Evolutionary conservation across 805 yeast genomes (phyloP).

Genomic region (Schwanniomyces yamadae): DNA sequence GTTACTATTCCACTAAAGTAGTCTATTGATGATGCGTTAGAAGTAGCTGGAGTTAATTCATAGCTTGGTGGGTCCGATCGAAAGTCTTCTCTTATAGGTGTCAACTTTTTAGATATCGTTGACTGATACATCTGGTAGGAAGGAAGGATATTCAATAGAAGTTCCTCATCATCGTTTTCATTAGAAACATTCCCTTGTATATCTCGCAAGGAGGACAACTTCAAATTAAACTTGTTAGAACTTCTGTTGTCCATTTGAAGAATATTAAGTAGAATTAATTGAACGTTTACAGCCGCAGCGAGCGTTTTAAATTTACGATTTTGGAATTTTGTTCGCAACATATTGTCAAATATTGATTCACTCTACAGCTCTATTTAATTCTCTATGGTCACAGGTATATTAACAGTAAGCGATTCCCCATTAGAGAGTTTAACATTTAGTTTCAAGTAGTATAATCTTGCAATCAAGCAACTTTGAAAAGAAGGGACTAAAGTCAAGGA

Average conservation of each 20-base stretch:
- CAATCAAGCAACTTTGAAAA: constrained; percentile 36
- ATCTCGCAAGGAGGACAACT: constrained; percentile 14
- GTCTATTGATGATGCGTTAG: constrained; percentile 13
- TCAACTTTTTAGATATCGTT: constrained; percentile 34
- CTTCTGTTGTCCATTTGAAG: constrained; percentile 16
- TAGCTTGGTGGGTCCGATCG: constrained; percentile 35
- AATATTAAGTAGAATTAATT: too few relatives aligned
- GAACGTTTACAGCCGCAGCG: neutral
- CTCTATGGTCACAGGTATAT: constrained; percentile 37
- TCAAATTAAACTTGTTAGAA: constrained; percentile 18
- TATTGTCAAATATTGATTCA: neutral
- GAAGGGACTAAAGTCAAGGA: constrained; percentile 37
- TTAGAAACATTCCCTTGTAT: constrained; percentile 1
- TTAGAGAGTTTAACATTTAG: constrained; percentile 27
- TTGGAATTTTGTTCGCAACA: neutral
- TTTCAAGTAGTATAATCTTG: constrained; percentile 37
- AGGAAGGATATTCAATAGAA: constrained; percentile 36
- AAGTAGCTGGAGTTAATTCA: constrained; percentile 23
- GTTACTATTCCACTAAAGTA: constrained; percentile 18
- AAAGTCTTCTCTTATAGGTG: constrained; percentile 28
- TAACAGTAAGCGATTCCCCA: constrained; percentile 30
- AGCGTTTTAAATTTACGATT: neutral
- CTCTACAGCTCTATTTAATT: constrained; percentile 8
- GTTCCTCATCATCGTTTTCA: constrained; percentile 16
- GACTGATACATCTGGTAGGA: constrained; percentile 42